Evolutionary conservation across 2,329 filamentous ascomycete genomes (phyloP), one percentile per base, ranked within the genome.

Genomic region (Aureobasidium sp.): DNA sequence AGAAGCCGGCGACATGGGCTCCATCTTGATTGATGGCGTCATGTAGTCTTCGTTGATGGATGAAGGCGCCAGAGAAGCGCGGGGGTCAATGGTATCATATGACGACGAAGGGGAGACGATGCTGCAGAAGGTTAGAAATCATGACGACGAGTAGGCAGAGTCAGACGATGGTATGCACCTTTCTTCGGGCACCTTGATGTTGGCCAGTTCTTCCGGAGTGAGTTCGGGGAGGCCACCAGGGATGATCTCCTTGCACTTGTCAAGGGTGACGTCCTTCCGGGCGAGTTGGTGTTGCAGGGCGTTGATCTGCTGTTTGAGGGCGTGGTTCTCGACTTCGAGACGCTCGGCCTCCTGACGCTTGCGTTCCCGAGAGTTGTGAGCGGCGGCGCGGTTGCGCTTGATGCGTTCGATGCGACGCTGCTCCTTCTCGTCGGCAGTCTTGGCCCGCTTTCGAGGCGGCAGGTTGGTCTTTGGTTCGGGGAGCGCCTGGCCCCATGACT

Each of bases 361-460:
- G 64, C 92, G 89, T 76, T 99, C 94, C 56, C 94, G 84, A 4
- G 94, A 99, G 63, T 95, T 97, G 81, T 97, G 94, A 44, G 94
- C 94, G 49, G 94, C 94, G 63, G 92, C 90, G 67, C 94, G 90
- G 73, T 99, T 99, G 48, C 94, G 88, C 69, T 97, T 90, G 67
- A 99, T 94, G 65, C 94, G 90, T 80, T 99, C 94, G 61, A 97
- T 95, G 65, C 94, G 89, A 48, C 94, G 89, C 76, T 99, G 94
- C 77, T 97, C 94, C 79, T 99, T 99, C 77, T 99, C 94, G 71
- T 97, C 94, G 70, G 96, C 93, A 2, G 94, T 99, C 83, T 97
- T 99, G 69, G 94, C 94, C 65, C 94, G 91, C 85, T 99, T 99
- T 67, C 92, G 87, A 42, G 93, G 93, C 64, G 93, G 93, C 8